A percentile compares a stretch with the other conserved stretches of the same genome.
Conservation (phyloP, 805 yeast species). For the Candida michaelii region DNA sequence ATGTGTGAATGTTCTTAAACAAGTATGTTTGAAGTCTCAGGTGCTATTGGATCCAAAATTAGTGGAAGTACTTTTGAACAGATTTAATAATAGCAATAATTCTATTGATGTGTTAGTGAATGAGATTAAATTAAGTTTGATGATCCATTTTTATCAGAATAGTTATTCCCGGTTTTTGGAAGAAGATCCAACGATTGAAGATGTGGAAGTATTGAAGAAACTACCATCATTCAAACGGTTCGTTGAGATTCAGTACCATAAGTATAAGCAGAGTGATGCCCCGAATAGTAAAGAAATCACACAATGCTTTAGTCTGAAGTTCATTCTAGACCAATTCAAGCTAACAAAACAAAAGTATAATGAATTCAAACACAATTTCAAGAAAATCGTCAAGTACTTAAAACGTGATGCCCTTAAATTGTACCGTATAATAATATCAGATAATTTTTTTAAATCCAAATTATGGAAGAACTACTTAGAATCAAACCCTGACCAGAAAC, state of each 20-base stretch:
- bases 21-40: slow-evolving; percentile 24
- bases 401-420: slow-evolving; percentile 24
- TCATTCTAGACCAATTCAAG: slow-evolving; percentile 11
- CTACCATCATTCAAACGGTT: slow-evolving; percentile 36
- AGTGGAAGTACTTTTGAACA: slow-evolving; percentile 26
- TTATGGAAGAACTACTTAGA: slow-evolving; percentile 24
- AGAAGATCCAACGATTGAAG: slow-evolving; percentile 13
- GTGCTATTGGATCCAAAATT: slow-evolving; percentile 23
- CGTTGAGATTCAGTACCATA: slow-evolving; percentile 25
- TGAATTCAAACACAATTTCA: slow-evolving; percentile 24
- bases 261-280: slow-evolving; percentile 2
- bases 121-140: slow-evolving; percentile 36
- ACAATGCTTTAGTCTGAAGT: slow-evolving; percentile 13
- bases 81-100: slow-evolving; percentile 40
- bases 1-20: slow-evolving; percentile 33
- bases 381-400: slow-evolving; percentile 26
- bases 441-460: slow-evolving; percentile 27
- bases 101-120: slow-evolving; percentile 41
- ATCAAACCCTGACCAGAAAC: not conserved
- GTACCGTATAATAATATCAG: slow-evolving; percentile 30
- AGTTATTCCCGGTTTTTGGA: slow-evolving; percentile 27
- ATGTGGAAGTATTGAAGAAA: slow-evolving; percentile 25
- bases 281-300: slow-evolving; percentile 2
- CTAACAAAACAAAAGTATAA: slow-evolving; percentile 20
- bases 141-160: slow-evolving; percentile 42